A percentile compares a stretch with the other conserved stretches of the same genome.
These are phyloP conservation scores for Furcasterigmium furcatum DNA, from an alignment of 2,329 filamentous ascomycete species.

Conservation along the genomic window DNA sequence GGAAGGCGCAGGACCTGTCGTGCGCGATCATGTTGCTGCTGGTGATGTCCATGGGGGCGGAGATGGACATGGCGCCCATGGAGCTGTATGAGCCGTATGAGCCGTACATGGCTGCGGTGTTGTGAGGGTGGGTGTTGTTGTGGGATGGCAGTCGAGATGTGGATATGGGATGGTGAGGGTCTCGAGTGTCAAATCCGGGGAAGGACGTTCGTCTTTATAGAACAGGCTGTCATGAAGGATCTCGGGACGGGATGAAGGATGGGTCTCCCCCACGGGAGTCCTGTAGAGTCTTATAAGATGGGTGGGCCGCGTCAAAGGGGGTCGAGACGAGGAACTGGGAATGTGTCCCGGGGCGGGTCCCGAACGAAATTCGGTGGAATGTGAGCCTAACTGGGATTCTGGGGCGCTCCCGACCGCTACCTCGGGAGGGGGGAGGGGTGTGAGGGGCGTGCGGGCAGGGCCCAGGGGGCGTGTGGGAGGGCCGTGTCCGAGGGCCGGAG, in stretches of 20 bases:
- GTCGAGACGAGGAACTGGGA: not conserved
- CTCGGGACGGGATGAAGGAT: not conserved
- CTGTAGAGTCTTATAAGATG: not conserved
- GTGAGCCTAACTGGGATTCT: not conserved
- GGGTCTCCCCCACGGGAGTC: not conserved
- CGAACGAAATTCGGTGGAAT: not conserved
- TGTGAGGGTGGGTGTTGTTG: conserved; percentile 11
- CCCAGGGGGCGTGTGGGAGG: not conserved
- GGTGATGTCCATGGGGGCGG: conserved; percentile 44
- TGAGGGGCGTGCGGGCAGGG: not conserved
- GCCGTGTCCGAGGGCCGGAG: not conserved
- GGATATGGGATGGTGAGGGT: conserved; percentile 18
- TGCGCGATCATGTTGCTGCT: conserved; percentile 33
- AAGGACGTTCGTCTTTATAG: not conserved
- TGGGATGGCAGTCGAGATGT: conserved; percentile 22
- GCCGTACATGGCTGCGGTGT: conserved; percentile 39
- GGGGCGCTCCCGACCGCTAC: not conserved
- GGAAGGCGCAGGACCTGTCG: conserved; percentile 50
- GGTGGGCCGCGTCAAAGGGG: not conserved
- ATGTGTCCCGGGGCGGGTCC: not conserved
- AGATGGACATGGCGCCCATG: conserved; percentile 32
- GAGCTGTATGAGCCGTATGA: conserved; percentile 50
- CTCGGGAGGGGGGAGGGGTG: not conserved
- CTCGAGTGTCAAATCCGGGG: conserved; percentile 8
- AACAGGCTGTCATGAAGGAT: not conserved